These are phyloP conservation scores for Neonothopanus nambi DNA, from an alignment of 1,284 basidiomycete genomes.

Conservation along the genomic window DNA sequence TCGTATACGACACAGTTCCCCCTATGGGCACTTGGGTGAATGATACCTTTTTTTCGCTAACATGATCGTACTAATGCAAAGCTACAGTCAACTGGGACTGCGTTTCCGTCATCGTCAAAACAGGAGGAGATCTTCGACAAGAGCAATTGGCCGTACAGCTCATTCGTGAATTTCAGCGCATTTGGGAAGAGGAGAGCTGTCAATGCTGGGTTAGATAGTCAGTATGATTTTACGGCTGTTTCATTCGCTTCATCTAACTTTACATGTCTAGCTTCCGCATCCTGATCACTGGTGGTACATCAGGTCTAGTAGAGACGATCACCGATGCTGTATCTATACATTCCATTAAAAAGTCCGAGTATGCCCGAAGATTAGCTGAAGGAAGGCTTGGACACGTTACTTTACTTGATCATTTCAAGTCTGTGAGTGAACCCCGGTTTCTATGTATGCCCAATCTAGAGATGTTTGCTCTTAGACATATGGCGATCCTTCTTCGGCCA, in stretches of 20 bases:
- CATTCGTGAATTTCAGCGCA: conserved; percentile 89
- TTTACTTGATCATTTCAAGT: conserved; percentile 86
- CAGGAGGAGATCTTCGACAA: conserved; percentile 94
- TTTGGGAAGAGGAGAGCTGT: conserved; percentile 94
- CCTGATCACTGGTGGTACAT: conserved; percentile 90
- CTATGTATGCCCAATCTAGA: conserved; percentile 5
- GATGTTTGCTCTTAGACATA: conserved; percentile 63
- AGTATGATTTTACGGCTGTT: conserved; percentile 31
- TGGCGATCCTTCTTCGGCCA: conserved; percentile 84
- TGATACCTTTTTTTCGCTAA: conserved; percentile 7
- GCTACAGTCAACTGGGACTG: conserved; percentile 74
- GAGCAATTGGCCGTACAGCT: conserved; percentile 97
- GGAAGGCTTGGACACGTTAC: conserved; percentile 85
- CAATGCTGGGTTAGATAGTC: conserved; percentile 92
- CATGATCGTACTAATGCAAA: conserved; percentile 7
- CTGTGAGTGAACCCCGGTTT: conserved; percentile 46
- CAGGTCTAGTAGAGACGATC: conserved; percentile 93
- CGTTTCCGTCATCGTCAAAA: conserved; percentile 98
- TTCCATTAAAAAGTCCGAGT: conserved; percentile 99
- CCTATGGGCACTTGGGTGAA: conserved; percentile 91
- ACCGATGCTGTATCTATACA: conserved; percentile 98
- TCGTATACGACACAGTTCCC: conserved; percentile 89
- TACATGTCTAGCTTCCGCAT: conserved; percentile 67
- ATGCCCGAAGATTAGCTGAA: conserved; percentile 81
- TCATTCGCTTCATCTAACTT: background rate